Evolutionary conservation across 768 basidiomycete species (phyloP), one percentile per base, ranked within the genome.

Genomic region (Gloeostereum incarnatum): DNA sequence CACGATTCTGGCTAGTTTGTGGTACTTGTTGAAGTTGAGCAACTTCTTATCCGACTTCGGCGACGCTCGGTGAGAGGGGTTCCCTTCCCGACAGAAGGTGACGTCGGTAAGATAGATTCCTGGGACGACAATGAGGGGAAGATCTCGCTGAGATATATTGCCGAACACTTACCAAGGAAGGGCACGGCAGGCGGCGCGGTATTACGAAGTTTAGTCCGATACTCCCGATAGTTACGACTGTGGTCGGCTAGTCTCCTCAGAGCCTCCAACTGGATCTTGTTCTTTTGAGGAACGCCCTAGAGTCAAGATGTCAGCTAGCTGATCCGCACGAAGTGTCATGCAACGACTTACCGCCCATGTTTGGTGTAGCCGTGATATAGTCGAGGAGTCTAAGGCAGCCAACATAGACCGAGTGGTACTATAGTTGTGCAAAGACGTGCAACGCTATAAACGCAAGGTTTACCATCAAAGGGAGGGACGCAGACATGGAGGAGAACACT

Each of bases 1-100:
- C 31, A 91, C 73, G 48, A 94, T 90, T 51, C 80, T 70, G 23
- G 83, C 83, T 42, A 93, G 70, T 55, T 89, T 94, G 52, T 86
- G 84, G 50, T 96, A 98, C 58, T 96, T 94, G 59, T 93, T 94
- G 53, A 96, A 92, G 60, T 99, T 99, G 55, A 98, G 70, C 26
- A 99, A 62, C 49, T 79, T 85, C 59, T 87, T 81, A 42, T 72
- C 72, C 1, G 82, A 68, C 38, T 78, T 78, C 0, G 91, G 86
- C 4, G 92, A 87, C 11, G 78, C 73, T 46, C 94, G 74, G 49
- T 82, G 68, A 10, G 86, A 82, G 11, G 88, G 83, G 55, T 97
- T 97, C 14, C 94, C 94, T 52, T 97, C 94, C 27, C 86, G 78
- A 54, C 90, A 94, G 60, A 98, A 98, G 5, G 91, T 97, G 42